phyloP scores from a whole-genome alignment of 305 asterid genomes.

The Solanum hybrid region DNA sequence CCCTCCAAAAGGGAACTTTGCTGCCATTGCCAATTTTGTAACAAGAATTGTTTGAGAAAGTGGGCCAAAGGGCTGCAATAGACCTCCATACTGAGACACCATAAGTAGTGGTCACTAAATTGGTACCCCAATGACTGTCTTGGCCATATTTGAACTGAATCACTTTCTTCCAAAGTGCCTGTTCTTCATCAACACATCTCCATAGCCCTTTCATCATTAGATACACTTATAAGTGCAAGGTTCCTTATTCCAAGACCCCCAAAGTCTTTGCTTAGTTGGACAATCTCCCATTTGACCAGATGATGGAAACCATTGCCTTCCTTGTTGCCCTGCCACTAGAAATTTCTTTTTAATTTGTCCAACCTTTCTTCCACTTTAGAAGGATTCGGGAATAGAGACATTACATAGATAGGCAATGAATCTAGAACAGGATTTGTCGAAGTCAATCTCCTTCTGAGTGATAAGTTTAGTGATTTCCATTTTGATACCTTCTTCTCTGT shows the following conservation, averaged over 20 bases:
- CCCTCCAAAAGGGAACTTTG: not conserved
- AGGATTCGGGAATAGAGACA: not conserved
- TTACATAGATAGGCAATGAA: not conserved
- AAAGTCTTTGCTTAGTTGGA: not conserved
- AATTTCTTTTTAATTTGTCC: not conserved
- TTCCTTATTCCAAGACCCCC: not conserved
- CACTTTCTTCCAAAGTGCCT: not conserved
- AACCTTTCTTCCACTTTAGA: not conserved
- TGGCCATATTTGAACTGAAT: not conserved
- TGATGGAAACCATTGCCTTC: not conserved
- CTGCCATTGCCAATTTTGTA: not conserved
- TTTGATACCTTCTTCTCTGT: not conserved
- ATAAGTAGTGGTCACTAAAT: not conserved
- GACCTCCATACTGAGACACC: not conserved
- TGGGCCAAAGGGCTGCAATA: not conserved
- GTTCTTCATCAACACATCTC: not conserved
- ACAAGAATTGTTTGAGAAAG: not conserved
- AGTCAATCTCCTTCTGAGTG: too few relatives aligned
- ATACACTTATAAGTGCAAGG: not conserved
- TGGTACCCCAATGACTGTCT: not conserved
- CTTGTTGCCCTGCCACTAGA: not conserved
- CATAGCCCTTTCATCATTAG: not conserved
- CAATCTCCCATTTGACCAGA: not conserved
- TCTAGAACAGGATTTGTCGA: too few relatives aligned
- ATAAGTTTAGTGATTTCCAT: not conserved